phyloP scores from a whole-genome alignment of 202 grass and related monocot species.

The Setaria italica region DNA sequence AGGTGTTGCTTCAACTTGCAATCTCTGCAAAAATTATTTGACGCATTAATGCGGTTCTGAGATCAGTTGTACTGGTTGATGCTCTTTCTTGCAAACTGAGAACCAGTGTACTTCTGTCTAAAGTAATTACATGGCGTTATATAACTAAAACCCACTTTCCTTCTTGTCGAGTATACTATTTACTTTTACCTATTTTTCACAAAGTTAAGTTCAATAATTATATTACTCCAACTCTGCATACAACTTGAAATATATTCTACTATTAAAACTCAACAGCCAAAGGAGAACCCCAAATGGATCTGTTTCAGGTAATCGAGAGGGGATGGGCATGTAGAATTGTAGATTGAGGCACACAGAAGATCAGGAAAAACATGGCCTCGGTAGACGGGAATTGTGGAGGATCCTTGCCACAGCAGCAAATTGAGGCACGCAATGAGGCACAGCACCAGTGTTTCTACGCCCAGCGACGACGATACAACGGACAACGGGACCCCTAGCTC shows the following conservation, averaged over 20 bases:
- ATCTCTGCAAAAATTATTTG: slow-evolving; percentile 45
- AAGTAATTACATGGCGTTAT: neutral
- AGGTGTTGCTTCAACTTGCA: slow-evolving; percentile 40
- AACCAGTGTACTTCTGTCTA: neutral
- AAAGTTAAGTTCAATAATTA: neutral
- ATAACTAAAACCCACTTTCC: neutral
- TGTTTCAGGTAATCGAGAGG: neutral
- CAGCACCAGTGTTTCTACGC: neutral
- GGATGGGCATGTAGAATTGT: neutral
- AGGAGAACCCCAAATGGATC: too few relatives aligned
- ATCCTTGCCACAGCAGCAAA: slow-evolving; percentile 43
- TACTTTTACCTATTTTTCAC: neutral
- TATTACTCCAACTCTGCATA: neutral
- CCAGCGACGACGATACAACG: neutral
- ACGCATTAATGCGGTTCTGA: slow-evolving; percentile 44
- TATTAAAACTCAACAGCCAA: neutral
- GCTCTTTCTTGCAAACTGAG: neutral
- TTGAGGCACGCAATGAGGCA: neutral
- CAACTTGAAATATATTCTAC: neutral
- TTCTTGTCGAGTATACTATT: neutral
- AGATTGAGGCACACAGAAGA: slow-evolving; percentile 28
- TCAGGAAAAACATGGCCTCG: slow-evolving; percentile 45
- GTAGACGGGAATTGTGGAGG: slow-evolving; percentile 36
- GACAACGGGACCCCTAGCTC: neutral
- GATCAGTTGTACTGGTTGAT: slow-evolving; percentile 26